Evolutionary conservation across 2,329 filamentous ascomycete species (phyloP), one percentile per base, ranked within the genome.

Genomic region (Sporothrix inflata): DNA sequence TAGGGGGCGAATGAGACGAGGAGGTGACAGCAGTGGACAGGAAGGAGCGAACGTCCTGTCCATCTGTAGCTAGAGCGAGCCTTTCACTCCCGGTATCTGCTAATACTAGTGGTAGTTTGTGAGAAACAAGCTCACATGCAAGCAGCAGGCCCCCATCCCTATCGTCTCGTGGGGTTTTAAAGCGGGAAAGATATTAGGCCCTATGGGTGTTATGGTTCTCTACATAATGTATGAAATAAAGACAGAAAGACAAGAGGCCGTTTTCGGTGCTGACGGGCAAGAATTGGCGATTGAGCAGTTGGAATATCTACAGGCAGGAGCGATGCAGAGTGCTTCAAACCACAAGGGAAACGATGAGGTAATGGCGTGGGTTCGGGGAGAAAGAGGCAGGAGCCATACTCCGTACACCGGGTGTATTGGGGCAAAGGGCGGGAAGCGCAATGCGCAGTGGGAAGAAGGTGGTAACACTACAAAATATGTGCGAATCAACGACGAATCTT

Each of bases 361-460:
- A 71, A 65, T 55, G 42, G 47, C n/a, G 60, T 73, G 72, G 72
- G 72, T 73, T 72, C 72, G 72, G 72, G 70, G 70, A 73, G 70
- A 70, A 73, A 53, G 47, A 40, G 47, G 21, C 60, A 47, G 38
- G 60, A 42, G 40, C 57, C 57, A 65, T 65, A 51, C 55, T 40
- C 55, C 55, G 69, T 65, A 51, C 55, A 51, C 55, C 55, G 69
- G 55, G 42, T 27, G 69, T 51, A 42, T 70, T 63, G 55, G 38
- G 38, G 24, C 16, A 42, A 27, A 27, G 11, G 34, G 27, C 9
- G 24, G 24, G 21, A 55, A 61, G 55, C 30, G 11, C 42, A 49
- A 49, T 66, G 42, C 24, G 24, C 60, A 45, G 60, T 27, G 21
- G 14, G 21, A 45, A 24, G 21, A 27, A n/a, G n/a, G 38, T 45